Percentiles rank a stretch among this genome's conserved stretches.
Evolutionary conservation across 768 basidiomycete genomes (phyloP).

Genomic region (Hericium rajendrae): DNA sequence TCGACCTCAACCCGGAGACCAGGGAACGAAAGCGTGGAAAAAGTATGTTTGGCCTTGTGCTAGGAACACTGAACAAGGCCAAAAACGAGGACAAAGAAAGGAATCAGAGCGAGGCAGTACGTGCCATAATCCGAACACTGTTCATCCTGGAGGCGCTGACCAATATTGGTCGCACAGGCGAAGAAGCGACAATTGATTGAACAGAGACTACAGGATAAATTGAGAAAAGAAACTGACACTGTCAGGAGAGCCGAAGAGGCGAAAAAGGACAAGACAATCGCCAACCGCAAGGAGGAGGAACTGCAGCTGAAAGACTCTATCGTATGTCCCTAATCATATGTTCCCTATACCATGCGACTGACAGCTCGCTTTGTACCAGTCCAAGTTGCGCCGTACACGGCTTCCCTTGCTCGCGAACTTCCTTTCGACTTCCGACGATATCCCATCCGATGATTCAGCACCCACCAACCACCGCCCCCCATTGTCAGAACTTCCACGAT

Average conservation of each 20-base stretch:
- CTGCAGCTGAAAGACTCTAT: conserved; percentile 74
- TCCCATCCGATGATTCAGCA: conserved; percentile 30
- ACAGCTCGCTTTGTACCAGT: conserved; percentile 28
- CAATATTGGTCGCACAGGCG: conserved; percentile 34
- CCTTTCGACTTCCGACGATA: conserved; percentile 62
- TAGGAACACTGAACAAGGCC: conserved; percentile 80
- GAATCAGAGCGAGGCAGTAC: conserved; percentile 76
- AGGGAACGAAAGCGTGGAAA: conserved; percentile 77
- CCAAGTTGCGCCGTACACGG: conserved; percentile 63
- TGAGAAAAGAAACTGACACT: conserved; percentile 77
- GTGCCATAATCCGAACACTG: conserved; percentile 7
- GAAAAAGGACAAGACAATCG: conserved; percentile 69
- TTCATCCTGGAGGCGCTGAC: not conserved
- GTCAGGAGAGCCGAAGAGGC: conserved; percentile 80
- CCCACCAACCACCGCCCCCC: conserved; percentile 23
- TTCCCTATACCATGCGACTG: not conserved
- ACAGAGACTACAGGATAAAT: conserved; percentile 76
- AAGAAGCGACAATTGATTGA: conserved; percentile 80
- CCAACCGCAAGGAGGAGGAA: conserved; percentile 77
- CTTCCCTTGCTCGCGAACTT: conserved; percentile 70
- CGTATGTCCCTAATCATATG: conserved; percentile 32
- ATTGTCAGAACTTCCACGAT: conserved; percentile 42
- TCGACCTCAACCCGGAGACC: conserved; percentile 48
- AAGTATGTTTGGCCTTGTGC: conserved; percentile 77
- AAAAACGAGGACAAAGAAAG: conserved; percentile 81